These are phyloP conservation scores for Russula compacta DNA, from an alignment of 768 basidiomycete species.

Conservation along the genomic window DNA sequence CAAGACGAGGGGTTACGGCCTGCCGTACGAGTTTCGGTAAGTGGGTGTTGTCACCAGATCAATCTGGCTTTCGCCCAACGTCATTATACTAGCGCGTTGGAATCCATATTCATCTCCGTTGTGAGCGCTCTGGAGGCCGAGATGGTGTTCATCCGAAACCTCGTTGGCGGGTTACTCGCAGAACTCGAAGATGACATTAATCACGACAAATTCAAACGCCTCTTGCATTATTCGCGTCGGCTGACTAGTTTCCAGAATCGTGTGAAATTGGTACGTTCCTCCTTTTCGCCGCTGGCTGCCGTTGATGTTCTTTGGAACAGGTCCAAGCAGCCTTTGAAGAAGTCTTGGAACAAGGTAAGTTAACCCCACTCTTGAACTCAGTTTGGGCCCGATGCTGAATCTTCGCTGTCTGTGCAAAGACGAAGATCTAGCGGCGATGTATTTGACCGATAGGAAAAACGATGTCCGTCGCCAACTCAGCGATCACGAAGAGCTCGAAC, in stretches of 20 bases:
- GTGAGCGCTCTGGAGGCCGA: constrained; percentile 91
- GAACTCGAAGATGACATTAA: constrained; percentile 95
- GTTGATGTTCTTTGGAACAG: constrained; percentile 29
- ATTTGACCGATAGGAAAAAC: constrained; percentile 78
- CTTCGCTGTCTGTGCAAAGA: constrained; percentile 37
- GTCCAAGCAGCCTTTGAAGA: constrained; percentile 89
- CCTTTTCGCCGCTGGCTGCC: background rate
- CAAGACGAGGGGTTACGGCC: constrained; percentile 54
- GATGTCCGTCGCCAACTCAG: constrained; percentile 47
- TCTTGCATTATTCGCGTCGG: constrained; percentile 87
- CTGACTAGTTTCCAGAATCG: constrained; percentile 86
- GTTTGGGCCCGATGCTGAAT: background rate
- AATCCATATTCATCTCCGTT: constrained; percentile 87
- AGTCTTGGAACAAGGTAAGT: constrained; percentile 74
- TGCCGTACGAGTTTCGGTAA: constrained; percentile 87
- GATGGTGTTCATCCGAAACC: constrained; percentile 87
- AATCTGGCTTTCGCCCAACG: constrained; percentile 14
- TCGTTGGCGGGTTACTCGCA: constrained; percentile 82
- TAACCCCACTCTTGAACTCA: background rate
- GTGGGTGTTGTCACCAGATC: constrained; percentile 20
- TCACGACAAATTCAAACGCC: constrained; percentile 84
- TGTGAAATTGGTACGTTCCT: constrained; percentile 57
- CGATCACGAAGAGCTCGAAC: constrained; percentile 90
- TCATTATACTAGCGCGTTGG: constrained; percentile 60
- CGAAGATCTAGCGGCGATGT: constrained; percentile 93